These are phyloP conservation scores for Coemansia sp. DNA, from an alignment of 192 early-diverging fungal genomes.

Conservation along the genomic window DNA sequence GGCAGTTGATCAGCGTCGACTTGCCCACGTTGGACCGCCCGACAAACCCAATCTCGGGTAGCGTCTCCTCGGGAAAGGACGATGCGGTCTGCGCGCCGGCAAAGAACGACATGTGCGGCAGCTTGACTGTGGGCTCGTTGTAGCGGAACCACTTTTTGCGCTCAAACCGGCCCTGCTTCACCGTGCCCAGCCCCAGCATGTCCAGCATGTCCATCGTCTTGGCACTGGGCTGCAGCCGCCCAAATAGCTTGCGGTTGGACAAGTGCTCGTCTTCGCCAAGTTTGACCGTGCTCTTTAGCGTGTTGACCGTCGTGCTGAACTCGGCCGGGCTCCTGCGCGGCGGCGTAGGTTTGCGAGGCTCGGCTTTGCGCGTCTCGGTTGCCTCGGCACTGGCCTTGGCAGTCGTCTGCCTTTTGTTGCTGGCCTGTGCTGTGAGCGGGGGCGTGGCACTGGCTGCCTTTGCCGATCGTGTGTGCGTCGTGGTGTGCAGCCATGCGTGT, in stretches of 20 bases:
- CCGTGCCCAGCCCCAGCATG: constrained; percentile 36
- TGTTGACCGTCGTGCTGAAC: constrained; percentile 25
- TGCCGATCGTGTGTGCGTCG: too few relatives aligned
- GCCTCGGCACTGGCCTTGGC: too few relatives aligned
- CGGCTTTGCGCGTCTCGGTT: background rate
- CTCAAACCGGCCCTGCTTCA: constrained; percentile 39
- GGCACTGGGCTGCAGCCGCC: constrained; percentile 25
- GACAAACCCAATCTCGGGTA: constrained; percentile 51
- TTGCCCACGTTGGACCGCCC: constrained; percentile 81
- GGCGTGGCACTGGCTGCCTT: too few relatives aligned
- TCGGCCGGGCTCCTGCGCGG: too few relatives aligned
- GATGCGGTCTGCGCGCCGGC: constrained; percentile 36
- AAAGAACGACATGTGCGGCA: constrained; percentile 47
- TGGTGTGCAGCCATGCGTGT: too few relatives aligned
- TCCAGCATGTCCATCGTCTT: constrained; percentile 40
- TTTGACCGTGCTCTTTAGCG: constrained; percentile 19
- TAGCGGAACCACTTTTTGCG: constrained; percentile 48
- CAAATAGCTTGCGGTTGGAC: constrained; percentile 46
- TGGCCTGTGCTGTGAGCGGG: too few relatives aligned
- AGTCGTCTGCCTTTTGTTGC: too few relatives aligned
- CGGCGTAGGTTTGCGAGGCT: background rate
- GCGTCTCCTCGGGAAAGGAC: constrained; percentile 37
- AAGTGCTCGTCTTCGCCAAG: constrained; percentile 2
- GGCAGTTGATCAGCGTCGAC: constrained; percentile 67
- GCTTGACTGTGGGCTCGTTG: constrained; percentile 32